phyloP scores from a whole-genome alignment of 345 rosid genomes.

The Gossypium thurberi region DNA sequence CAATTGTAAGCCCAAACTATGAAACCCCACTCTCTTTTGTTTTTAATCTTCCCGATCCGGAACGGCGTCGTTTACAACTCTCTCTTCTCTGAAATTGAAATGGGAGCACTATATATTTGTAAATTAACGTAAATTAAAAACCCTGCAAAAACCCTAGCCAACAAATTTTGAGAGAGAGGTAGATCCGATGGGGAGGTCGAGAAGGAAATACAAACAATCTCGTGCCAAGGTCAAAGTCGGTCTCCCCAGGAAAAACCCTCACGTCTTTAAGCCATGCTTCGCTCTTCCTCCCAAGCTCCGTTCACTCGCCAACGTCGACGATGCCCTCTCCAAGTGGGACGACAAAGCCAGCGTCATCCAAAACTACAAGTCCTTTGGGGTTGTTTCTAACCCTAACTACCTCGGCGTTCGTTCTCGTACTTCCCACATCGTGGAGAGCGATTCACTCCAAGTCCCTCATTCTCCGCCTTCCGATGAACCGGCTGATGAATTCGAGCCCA shows the following conservation, averaged over 20 bases:
- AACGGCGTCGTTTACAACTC: neutral
- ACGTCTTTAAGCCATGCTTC: slow-evolving; percentile 73
- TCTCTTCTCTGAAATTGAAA: neutral
- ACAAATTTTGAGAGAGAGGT: neutral
- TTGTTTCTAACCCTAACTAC: slow-evolving; percentile 78
- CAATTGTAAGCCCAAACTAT: neutral
- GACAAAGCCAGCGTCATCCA: slow-evolving; percentile 66
- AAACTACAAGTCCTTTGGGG: slow-evolving; percentile 87
- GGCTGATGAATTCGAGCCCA: slow-evolving; percentile 41
- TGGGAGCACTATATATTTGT: neutral
- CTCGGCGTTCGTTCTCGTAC: slow-evolving; percentile 73
- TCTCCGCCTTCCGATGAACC: slow-evolving; percentile 34
- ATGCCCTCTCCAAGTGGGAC: slow-evolving; percentile 63
- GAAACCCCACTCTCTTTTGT: neutral
- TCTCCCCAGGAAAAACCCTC: slow-evolving; percentile 76
- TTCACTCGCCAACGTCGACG: slow-evolving; percentile 41
- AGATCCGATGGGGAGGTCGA: slow-evolving; percentile 71
- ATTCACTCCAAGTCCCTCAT: slow-evolving; percentile 61
- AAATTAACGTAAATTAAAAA: neutral
- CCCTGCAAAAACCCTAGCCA: slow-evolving; percentile 21
- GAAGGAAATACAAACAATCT: slow-evolving; percentile 79
- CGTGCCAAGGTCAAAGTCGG: slow-evolving; percentile 72
- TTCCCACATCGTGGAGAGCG: slow-evolving; percentile 56
- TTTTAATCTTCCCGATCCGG: neutral
- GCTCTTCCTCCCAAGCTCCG: slow-evolving; percentile 87